These are phyloP conservation scores for Peronospora farinosa DNA, from an alignment of 352 stramenopile genomes.

Conservation along the genomic window DNA sequence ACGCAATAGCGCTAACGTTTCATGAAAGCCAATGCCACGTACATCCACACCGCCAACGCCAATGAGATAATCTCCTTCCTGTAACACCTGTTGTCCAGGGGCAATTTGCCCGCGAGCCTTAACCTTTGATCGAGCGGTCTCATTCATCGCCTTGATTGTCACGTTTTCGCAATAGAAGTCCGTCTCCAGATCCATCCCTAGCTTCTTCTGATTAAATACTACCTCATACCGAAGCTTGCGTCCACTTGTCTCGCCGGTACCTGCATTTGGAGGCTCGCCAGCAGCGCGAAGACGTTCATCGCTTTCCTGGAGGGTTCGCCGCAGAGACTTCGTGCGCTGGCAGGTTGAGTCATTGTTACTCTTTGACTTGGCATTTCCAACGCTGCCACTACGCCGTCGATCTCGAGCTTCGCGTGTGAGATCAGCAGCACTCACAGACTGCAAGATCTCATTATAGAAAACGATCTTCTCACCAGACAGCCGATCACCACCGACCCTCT, in stretches of 20 bases:
- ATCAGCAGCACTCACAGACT: constrained; percentile 65
- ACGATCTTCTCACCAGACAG: constrained; percentile 82
- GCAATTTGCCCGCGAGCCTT: constrained; percentile 56
- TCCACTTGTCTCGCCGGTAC: constrained; percentile 21
- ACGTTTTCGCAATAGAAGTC: constrained; percentile 88
- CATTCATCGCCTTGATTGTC: constrained; percentile 74
- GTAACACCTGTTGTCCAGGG: constrained; percentile 52
- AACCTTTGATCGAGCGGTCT: constrained; percentile 37
- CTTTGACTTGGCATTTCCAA: constrained; percentile 31
- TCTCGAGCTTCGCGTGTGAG: constrained; percentile 72
- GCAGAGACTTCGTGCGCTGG: constrained; percentile 64
- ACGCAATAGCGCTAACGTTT: constrained; percentile 72
- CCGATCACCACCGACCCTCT: constrained; percentile 58
- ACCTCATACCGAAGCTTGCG: constrained; percentile 76
- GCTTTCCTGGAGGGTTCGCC: constrained; percentile 58
- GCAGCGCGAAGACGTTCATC: constrained; percentile 45
- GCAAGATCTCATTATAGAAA: constrained; percentile 84
- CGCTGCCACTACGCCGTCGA: constrained; percentile 29
- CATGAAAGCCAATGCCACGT: constrained; percentile 78
- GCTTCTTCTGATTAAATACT: constrained; percentile 73
- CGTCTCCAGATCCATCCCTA: constrained; percentile 82
- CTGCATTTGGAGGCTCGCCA: constrained; percentile 20
- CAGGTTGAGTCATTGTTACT: constrained; percentile 51
- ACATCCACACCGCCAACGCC: constrained; percentile 76
- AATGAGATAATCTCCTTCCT: constrained; percentile 74